phyloP scores from a whole-genome alignment of 202 grass and related monocot genomes.

The Bolboschoenoplectus hybrid region DNA sequence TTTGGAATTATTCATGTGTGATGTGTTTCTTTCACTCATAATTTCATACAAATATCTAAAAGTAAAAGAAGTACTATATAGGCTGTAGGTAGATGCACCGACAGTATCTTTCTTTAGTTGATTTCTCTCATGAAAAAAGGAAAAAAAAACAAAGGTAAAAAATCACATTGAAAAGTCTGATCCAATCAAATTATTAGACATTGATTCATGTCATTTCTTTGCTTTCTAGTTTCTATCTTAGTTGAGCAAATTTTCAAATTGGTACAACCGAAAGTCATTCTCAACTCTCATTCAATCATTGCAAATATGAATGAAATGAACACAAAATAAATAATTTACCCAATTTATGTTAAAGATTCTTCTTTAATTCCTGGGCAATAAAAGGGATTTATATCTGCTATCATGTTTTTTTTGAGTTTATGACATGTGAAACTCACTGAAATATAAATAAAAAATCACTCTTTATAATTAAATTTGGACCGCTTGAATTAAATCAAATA shows the following conservation, averaged over 20 bases:
- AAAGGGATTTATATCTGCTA: not conserved
- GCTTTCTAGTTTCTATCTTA: not conserved
- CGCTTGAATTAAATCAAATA: too few relatives aligned
- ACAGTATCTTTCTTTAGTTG: constrained; percentile 1
- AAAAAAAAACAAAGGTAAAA: not conserved
- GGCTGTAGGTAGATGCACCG: constrained; percentile 9
- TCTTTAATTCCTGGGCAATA: not conserved
- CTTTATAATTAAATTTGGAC: too few relatives aligned
- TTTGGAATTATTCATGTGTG: too few relatives aligned
- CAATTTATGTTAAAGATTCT: not conserved
- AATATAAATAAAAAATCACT: too few relatives aligned
- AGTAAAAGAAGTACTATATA: not conserved
- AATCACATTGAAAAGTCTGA: not conserved
- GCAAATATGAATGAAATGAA: not conserved
- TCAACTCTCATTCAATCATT: not conserved
- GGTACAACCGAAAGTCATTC: not conserved
- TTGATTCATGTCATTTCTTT: not conserved
- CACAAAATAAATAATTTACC: not conserved
- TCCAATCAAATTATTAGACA: not conserved
- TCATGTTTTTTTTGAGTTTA: too few relatives aligned
- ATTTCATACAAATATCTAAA: too few relatives aligned
- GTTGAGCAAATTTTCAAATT: not conserved
- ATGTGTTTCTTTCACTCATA: too few relatives aligned
- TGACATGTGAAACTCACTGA: too few relatives aligned
- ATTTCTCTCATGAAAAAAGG: not conserved